Base-by-base conservation (phyloP, 495 filamentous ascomycete genomes). In the Penicillium turbatum region DNA sequence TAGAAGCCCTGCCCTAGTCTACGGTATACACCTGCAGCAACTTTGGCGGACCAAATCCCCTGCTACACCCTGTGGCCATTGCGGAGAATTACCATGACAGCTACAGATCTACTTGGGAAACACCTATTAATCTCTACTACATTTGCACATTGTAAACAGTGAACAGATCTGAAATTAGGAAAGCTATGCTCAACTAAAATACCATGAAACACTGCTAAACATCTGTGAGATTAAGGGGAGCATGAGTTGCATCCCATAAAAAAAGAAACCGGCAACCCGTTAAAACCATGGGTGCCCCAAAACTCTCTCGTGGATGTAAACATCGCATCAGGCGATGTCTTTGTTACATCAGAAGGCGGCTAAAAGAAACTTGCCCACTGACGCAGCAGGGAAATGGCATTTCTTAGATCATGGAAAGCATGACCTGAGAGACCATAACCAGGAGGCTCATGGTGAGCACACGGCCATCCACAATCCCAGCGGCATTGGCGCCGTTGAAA, bases 181-280 rank as follows among this genome's bases (percentile, higher is more conserved):
- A 41, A 51, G 30, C 39, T 51, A 51, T 42, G 30, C 38, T 35
- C 27, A 43, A 51, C 49, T 51, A 51, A 19, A 42, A 34, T 34
- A 51, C 43, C 4, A 51, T 51, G 38, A 36, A 27, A 43, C 39
- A 51, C 49, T 32, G n/a, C 12, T 43, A 51, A 24, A 51, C n/a
- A 42, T 29, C 43, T 35, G 16, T 27, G 43, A 43, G n/a, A 51
- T 51, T 43, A 51, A 43, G 10, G 38, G 49, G 38, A 43, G 24
- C 38, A 17, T 6, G 7, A 27, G 11, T 42, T 15, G 38, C 39
- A 43, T 51, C 49, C 49, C 38, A 41, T 17, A 15, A 24, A 43
- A 51, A 43, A 13, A 35, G 2, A 37, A 19, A 35, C n/a, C 6
- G 49, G 31, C 38, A 8, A 17, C 19, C 49, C 49, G 16, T 19